Evolutionary conservation across 176 grass and related monocot genomes (phyloP), one percentile per base, ranked within the genome.

Genomic region (Triticum monococcum): DNA sequence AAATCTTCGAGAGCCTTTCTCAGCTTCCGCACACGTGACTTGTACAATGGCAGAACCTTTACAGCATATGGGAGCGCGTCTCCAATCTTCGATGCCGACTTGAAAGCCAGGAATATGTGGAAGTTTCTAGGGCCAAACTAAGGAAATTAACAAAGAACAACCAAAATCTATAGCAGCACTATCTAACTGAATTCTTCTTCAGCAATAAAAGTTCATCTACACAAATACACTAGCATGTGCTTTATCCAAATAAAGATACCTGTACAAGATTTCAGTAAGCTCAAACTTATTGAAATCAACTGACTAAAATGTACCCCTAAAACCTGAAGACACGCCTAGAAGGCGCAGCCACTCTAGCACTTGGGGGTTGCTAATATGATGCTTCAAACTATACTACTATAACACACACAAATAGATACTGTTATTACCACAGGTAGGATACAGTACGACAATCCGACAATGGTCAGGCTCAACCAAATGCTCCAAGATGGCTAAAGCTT

Each of bases 401-500:
- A 72, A 4, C 24, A 28, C 74, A 75, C 25, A 68, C 5, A 71
- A 71, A 83, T 36, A 59, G 23, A 87, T 20, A 84, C 13, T 75
- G 33, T 56, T 4, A n/a, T 26, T 79, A 33, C 60, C 84, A 95
- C 93, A 12, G 37, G 33, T 5, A 71, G 68, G 68, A 71, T 71
- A 71, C 68, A 71, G 33, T 23, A 71, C 2, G 35, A 98, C 81
- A 72, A 89, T 50, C 48, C 90, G 96, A 14, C 86, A 80, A 89
- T 98, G 81, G 48, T 94, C 93, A 83, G 90, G 81, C 43, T 95
- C 96, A 56, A 92, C 85, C 78, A 98, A 85, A 68, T 74, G 79
- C 81, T 95, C 96, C 86, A 89, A 57, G 46, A 95, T 94, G 81
- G 91, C 81, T 62, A 95, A 85, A 82, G 96, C 93, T 91, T 92